Percentiles rank a stretch among this genome's conserved stretches.
Conservation (phyloP, 768 basidiomycete genomes). For the Trametes gibbosa region DNA sequence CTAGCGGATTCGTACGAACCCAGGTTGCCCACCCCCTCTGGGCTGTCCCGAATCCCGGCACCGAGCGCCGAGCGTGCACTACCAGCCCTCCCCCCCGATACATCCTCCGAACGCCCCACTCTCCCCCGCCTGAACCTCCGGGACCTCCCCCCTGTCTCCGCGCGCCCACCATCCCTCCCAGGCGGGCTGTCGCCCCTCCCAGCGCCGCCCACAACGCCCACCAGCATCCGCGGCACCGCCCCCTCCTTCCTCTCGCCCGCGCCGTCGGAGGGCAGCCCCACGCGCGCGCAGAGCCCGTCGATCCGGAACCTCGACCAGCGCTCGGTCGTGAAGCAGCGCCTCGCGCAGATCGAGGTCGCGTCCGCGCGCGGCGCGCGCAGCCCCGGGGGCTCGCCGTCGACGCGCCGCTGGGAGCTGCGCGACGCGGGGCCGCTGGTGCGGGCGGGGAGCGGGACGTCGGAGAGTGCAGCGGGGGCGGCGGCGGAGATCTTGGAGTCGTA, state of each 20-base stretch:
- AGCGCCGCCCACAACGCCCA: conserved; percentile 16
- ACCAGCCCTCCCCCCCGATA: conserved; percentile 2
- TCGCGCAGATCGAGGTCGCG: conserved; percentile 52
- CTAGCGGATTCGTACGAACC: not conserved
- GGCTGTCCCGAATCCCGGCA: not conserved
- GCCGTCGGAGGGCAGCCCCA: conserved; percentile 26
- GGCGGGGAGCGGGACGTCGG: conserved; percentile 4
- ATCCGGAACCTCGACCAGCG: conserved; percentile 57
- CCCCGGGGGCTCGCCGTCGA: conserved; percentile 9
- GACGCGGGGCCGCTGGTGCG: not conserved
- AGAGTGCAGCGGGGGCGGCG: not conserved
- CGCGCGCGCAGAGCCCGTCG: conserved; percentile 50
- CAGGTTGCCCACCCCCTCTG: not conserved
- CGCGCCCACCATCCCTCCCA: not conserved
- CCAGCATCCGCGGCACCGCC: conserved; percentile 27
- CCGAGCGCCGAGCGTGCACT: conserved; percentile 8
- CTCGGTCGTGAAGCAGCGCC: conserved; percentile 65
- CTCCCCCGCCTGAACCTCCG: conserved; percentile 32
- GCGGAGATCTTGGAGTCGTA: conserved; percentile 16
- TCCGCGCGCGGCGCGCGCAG: conserved; percentile 7
- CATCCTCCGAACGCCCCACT: conserved; percentile 24
- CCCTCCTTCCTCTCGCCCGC: conserved; percentile 23
- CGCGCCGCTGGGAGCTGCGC: conserved; percentile 5
- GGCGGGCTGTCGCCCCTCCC: conserved; percentile 18
- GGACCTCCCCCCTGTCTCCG: conserved; percentile 7